These are phyloP conservation scores for Russula sp. DNA, from an alignment of 768 basidiomycete species.

Conservation along the genomic window DNA sequence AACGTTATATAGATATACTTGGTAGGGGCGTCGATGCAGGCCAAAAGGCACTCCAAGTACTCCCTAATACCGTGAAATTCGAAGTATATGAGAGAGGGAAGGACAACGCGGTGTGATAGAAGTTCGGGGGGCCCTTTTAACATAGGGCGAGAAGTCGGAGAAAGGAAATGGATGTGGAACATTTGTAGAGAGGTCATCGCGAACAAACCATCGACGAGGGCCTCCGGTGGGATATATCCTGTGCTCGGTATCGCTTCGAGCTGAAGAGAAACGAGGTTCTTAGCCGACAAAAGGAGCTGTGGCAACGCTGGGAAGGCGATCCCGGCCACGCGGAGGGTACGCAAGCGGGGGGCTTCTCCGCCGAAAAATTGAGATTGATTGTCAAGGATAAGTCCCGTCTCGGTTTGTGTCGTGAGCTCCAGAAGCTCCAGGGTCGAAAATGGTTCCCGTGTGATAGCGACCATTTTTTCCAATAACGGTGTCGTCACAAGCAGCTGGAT, in stretches of 20 bases:
- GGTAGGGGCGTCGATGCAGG: neutral
- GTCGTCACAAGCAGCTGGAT: neutral
- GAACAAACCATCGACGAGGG: neutral
- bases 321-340: neutral
- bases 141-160: neutral
- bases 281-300: neutral
- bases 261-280: neutral
- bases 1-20: neutral
- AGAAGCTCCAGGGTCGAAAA: neutral
- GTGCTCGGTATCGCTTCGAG: neutral
- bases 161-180: neutral
- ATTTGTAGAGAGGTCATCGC: neutral
- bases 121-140: neutral
- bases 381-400: neutral
- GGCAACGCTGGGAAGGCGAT: neutral
- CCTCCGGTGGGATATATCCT: neutral
- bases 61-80: conserved; percentile 1
- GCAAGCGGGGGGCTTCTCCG: neutral
- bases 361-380: neutral
- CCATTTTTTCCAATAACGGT: neutral
- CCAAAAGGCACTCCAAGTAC: conserved; percentile 1
- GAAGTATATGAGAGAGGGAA: neutral
- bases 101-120: neutral
- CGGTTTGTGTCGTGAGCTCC: neutral
- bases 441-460: neutral